Evolutionary conservation across 208 protist species (phyloP).

Genomic region (Trypanosoma rangeli): DNA sequence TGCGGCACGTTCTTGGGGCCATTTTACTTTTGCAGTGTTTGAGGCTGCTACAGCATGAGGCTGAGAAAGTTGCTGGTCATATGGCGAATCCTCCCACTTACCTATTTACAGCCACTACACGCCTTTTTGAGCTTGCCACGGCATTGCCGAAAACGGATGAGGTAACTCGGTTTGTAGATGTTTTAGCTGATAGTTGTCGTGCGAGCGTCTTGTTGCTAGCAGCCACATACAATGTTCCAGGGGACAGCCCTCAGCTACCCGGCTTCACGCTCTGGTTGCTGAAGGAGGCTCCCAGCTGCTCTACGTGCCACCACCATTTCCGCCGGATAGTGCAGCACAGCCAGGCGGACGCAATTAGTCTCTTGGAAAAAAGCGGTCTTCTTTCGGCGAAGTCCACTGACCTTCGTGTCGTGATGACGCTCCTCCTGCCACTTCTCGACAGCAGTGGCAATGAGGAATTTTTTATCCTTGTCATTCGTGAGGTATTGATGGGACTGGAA

Average conservation of each 20-base stretch:
- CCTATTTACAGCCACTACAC: slow-evolving; percentile 18
- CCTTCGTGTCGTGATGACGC: slow-evolving; percentile 43
- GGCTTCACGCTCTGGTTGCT: slow-evolving; percentile 77
- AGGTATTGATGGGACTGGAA: slow-evolving; percentile 66
- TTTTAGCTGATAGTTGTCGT: slow-evolving; percentile 22
- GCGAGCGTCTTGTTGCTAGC: slow-evolving; percentile 29
- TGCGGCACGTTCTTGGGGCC: slow-evolving; percentile 26
- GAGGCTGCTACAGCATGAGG: slow-evolving; percentile 10
- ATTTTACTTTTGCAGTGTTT: slow-evolving; percentile 18
- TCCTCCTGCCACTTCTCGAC: slow-evolving; percentile 69
- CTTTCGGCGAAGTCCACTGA: slow-evolving; percentile 37
- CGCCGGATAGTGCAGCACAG: slow-evolving; percentile 53
- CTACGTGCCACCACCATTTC: slow-evolving; percentile 57
- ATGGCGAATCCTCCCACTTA: slow-evolving; percentile 20
- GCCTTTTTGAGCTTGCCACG: slow-evolving; percentile 16
- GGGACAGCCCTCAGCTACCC: slow-evolving; percentile 40
- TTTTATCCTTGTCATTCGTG: slow-evolving; percentile 56
- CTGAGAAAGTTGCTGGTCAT: slow-evolving; percentile 5
- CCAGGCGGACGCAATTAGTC: slow-evolving; percentile 44
- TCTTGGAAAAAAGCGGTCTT: slow-evolving; percentile 60
- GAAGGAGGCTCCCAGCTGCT: slow-evolving; percentile 48
- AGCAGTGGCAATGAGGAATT: slow-evolving; percentile 67
- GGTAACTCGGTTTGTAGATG: background rate
- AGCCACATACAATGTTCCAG: slow-evolving; percentile 36
- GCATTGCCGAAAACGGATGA: slow-evolving; percentile 4